Evolutionary conservation across 176 grass and related monocot genomes (phyloP).

Genomic region (Oryza punctata): DNA sequence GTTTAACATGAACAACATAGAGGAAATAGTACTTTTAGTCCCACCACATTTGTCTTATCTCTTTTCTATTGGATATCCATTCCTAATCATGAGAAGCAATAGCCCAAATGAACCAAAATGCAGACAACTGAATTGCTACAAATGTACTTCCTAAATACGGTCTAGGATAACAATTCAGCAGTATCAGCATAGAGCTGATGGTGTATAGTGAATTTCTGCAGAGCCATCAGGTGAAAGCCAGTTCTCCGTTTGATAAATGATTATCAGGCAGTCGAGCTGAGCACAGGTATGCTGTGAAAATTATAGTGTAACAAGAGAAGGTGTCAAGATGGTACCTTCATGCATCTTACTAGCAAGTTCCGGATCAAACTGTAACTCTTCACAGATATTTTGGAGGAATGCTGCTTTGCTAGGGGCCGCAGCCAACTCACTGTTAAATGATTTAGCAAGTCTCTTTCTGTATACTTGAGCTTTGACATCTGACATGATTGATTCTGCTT

Average conservation of each 20-base stretch:
- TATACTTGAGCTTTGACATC: constrained; percentile 89
- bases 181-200: not conserved
- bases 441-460: constrained; percentile 80
- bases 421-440: constrained; percentile 74
- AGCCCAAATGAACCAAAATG: constrained; percentile 26
- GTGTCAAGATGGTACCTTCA: constrained; percentile 69
- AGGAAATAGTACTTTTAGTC: not conserved
- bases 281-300: constrained; percentile 16
- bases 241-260: not conserved
- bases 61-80: constrained; percentile 5
- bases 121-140: constrained; percentile 7
- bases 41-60: not conserved
- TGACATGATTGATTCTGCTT: constrained; percentile 79
- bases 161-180: constrained; percentile 1
- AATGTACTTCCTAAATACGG: not conserved
- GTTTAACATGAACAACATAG: not conserved
- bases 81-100: constrained; percentile 2
- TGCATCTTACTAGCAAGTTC: constrained; percentile 91
- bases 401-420: constrained; percentile 88
- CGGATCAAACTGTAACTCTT: constrained; percentile 89
- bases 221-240: not conserved
- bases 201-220: constrained; percentile 2
- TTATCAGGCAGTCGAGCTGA: not conserved
- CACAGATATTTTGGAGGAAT: constrained; percentile 93
- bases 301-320: constrained; percentile 20